phyloP scores from a whole-genome alignment of 495 filamentous ascomycete genomes.

The Niebla homalea region DNA sequence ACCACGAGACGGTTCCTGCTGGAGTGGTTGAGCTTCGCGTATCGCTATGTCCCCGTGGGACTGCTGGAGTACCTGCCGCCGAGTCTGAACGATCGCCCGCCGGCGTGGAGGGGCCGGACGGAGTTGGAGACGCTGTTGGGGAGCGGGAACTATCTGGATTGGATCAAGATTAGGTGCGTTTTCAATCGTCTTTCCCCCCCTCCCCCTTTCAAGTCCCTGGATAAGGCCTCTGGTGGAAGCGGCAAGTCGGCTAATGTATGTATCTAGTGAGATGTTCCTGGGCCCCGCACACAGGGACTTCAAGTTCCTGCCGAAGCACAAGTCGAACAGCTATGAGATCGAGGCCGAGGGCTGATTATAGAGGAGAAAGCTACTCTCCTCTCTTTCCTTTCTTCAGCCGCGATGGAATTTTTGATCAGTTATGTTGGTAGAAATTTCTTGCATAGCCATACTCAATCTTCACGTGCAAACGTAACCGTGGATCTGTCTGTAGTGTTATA shows the following conservation, averaged over 20 bases:
- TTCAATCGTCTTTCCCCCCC: no score
- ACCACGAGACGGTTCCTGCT: slow-evolving; percentile 80
- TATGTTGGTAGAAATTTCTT: no score
- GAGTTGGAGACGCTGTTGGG: slow-evolving; percentile 84
- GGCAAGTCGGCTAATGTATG: neutral
- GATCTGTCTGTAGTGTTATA: no score
- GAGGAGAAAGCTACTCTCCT: neutral
- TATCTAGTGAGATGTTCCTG: slow-evolving; percentile 82
- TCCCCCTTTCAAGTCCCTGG: neutral
- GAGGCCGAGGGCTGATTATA: slow-evolving; percentile 44
- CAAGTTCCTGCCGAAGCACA: slow-evolving; percentile 96
- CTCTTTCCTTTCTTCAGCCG: no score
- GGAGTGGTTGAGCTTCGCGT: slow-evolving; percentile 88
- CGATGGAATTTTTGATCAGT: no score
- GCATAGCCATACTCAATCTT: no score
- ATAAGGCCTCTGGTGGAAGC: neutral
- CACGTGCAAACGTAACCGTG: no score
- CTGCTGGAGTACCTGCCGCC: slow-evolving; percentile 80
- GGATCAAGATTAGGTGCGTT: slow-evolving; percentile 93
- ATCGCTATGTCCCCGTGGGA: slow-evolving; percentile 81
- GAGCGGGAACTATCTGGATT: slow-evolving; percentile 85
- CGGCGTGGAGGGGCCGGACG: slow-evolving; percentile 66
- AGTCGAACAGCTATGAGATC: slow-evolving; percentile 68
- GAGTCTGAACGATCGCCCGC: slow-evolving; percentile 73
- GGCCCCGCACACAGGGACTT: slow-evolving; percentile 82